Base-by-base conservation (phyloP, 2,329 filamentous ascomycete species). In the Cordyceps farinosa region DNA sequence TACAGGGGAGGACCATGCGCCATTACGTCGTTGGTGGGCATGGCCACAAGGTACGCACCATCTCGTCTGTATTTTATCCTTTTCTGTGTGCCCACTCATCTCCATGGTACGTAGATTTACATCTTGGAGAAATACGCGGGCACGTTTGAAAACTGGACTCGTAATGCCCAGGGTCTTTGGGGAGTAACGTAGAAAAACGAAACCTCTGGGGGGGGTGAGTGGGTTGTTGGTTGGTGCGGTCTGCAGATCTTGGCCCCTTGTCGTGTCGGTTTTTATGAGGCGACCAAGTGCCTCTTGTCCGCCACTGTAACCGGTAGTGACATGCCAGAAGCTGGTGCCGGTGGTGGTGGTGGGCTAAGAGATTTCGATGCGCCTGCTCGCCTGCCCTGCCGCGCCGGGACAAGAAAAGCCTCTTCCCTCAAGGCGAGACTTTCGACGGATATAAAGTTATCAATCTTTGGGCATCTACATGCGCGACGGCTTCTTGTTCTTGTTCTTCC, bases 331-430 rank as follows among this genome's bases (percentile, higher is more conserved):
- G 50, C 50, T 40, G 38, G 7, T 40, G 38, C 13, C 15, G 38
- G 38, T 34, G 10, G 38, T 40, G 38, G 38, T 15, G 38, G 34
- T 53, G 50, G 34, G 50, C 30, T 36, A n/a, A n/a, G 50, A 53
- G 50, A 53, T 53, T 53, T 38, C 30, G 50, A 53, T 53, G 50
- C 34, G 50, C 30, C 17, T 53, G 32, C 47, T 53, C 29, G 34
- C 32, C 50, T 53, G 50, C 50, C 32, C 50, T 53, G 50, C 50
- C 50, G 50, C 32, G 50, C 50, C 50, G 50, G 50, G 50, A 38
- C 50, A 22, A 36, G 50, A 38, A 38, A 53, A 38, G 11, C 17
- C 15, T 27, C 22, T 36, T 13, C 3, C 8, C 22, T 30, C 47
- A n/a, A 11, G 8, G 4, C 5, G 10, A 29, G 32, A 22, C 22